phyloP scores from a whole-genome alignment of 352 stramenopile genomes.

The Phytophthora sansomeana region DNA sequence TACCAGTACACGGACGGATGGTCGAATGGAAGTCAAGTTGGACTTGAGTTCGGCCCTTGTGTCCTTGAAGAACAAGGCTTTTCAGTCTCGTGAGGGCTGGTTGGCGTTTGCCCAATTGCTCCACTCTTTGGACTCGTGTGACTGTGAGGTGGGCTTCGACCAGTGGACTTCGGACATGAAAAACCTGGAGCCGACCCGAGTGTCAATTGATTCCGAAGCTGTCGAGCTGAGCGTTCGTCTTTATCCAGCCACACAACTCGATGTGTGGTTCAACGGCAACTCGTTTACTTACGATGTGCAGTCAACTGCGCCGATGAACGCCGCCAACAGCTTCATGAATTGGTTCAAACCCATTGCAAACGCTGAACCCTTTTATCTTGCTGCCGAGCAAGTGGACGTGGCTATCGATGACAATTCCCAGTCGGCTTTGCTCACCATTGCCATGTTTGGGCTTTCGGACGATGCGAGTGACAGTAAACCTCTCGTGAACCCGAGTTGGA shows the following conservation, averaged over 20 bases:
- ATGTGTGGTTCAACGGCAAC: conserved; percentile 21
- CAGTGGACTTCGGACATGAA: neutral
- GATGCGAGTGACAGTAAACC: neutral
- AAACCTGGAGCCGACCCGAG: conserved; percentile 12
- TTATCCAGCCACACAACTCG: conserved; percentile 11
- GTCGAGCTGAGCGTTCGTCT: conserved; percentile 22
- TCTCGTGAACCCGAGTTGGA: conserved; percentile 31
- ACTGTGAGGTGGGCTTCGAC: conserved; percentile 22
- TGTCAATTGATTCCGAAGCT: conserved; percentile 15
- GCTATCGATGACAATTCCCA: conserved; percentile 9
- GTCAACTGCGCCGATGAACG: neutral
- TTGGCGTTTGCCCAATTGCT: conserved; percentile 22
- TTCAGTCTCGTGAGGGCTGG: conserved; percentile 29
- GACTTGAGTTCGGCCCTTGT: conserved; percentile 18
- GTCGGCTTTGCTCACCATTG: conserved; percentile 3
- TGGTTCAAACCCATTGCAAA: conserved; percentile 16
- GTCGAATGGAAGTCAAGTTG: neutral
- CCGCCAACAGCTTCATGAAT: conserved; percentile 9
- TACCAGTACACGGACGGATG: conserved; percentile 1
- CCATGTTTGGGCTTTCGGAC: conserved; percentile 7
- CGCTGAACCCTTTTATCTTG: conserved; percentile 13
- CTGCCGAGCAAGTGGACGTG: neutral
- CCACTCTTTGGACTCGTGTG: conserved; percentile 3
- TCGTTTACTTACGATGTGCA: conserved; percentile 8
- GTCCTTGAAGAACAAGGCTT: conserved; percentile 15